Base-by-base conservation (phyloP, 768 basidiomycete species). In the Punctularia strigosozonata region DNA sequence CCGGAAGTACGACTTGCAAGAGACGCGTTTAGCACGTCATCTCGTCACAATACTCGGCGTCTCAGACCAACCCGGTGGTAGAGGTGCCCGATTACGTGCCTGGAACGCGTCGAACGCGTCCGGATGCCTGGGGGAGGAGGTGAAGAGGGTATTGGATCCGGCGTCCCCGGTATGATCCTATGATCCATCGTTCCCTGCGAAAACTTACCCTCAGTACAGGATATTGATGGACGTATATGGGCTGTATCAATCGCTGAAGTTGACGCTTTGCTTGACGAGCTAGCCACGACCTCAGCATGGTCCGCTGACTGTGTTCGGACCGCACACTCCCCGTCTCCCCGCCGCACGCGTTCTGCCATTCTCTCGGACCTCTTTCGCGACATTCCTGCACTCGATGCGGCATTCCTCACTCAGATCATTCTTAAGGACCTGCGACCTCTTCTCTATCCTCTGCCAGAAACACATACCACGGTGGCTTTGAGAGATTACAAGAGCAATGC, bases 361-460 rank as follows among this genome's bases (percentile, higher is more conserved):
- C 60, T 90, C 2, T 59, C 60, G n/a, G 55, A 61, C 13, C 64
- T 92, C 3, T 90, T 75, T 45, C 62, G 65, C 28, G 55, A 63
- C 2, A 59, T 89, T 7, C 63, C 75, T 1, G 76, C 87, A 0
- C 56, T 58, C 8, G 80, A 85, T 28, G 71, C 80, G 2, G 65
- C 74, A 1, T 71, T 80, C 44, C 62, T 92, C 35, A 81, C 83
- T 0, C 91, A 97, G 50, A 80, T 94, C 45, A 83, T 97, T 42
- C 69, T 94, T 25, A 84, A 83, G 45, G 91, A 97, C 54, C 60
- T 97, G 1, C 71, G 79, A 21, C 88, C 89, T 6, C 54, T 92
- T 1, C 54, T 91, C 1, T 85, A 85, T 46, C 80, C 86, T 3
- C 60, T 80, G 0, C 67, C 69, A 12, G 64, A 55, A 59, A 61